Conservation (phyloP, 1,284 basidiomycete genomes). For the Trichosporon sp. region DNA sequence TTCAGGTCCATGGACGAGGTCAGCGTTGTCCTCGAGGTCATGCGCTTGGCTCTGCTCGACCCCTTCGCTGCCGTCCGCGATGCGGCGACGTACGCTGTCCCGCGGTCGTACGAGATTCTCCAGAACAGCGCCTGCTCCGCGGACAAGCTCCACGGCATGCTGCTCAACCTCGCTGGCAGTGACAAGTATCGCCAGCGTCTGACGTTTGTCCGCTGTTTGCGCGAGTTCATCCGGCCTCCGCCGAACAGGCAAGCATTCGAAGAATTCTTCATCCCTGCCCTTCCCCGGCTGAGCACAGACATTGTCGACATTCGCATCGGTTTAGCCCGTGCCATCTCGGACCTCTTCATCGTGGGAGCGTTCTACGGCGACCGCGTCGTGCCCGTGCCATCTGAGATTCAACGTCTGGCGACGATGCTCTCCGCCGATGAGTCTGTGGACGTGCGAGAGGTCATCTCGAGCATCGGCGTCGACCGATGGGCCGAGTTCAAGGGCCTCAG, state of each 20-base stretch:
- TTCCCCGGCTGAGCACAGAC: slow-evolving; percentile 68
- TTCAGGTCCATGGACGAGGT: slow-evolving; percentile 43
- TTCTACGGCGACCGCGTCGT: slow-evolving; percentile 42
- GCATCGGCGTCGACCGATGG: slow-evolving; percentile 40
- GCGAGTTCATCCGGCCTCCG: slow-evolving; percentile 63
- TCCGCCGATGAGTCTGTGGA: slow-evolving; percentile 47
- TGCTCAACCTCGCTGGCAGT: slow-evolving; percentile 64
- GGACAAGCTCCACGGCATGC: slow-evolving; percentile 59
- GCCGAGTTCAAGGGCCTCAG: background rate
- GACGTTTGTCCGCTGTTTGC: slow-evolving; percentile 76
- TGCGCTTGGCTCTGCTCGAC: slow-evolving; percentile 73
- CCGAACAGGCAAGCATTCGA: slow-evolving; percentile 59
- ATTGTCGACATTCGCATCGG: slow-evolving; percentile 85
- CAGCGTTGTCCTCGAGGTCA: slow-evolving; percentile 58
- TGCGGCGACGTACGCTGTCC: slow-evolving; percentile 65
- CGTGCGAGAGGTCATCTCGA: slow-evolving; percentile 43
- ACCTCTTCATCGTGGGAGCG: slow-evolving; percentile 49
- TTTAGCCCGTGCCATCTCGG: slow-evolving; percentile 62
- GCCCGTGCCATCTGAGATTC: slow-evolving; percentile 39
- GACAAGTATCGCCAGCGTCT: slow-evolving; percentile 69
- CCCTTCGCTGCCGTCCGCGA: slow-evolving; percentile 80
- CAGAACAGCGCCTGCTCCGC: slow-evolving; percentile 55
- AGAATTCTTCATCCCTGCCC: slow-evolving; percentile 64
- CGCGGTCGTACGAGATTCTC: slow-evolving; percentile 62
- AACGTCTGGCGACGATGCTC: slow-evolving; percentile 37